Evolutionary conservation across 495 filamentous ascomycete species (phyloP), one percentile per base, ranked within the genome.

Genomic region (Lophiostoma macrostomum): DNA sequence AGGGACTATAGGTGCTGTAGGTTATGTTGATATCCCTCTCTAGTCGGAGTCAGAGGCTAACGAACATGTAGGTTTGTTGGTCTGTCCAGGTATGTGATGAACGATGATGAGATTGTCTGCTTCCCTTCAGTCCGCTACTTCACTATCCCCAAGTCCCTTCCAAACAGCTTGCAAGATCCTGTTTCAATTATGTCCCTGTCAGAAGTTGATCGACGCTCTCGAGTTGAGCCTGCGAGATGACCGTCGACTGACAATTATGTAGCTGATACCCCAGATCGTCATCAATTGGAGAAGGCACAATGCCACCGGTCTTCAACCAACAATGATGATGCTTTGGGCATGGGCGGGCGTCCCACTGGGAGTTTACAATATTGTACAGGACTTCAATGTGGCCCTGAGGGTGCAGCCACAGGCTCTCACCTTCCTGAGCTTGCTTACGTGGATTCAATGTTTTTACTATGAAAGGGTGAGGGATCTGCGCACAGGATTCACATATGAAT

Each of bases 291-390:
- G 75, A 16, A 66, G 81, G 19, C 78, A 84, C 51, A 67, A 80
- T 66, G 80, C 80, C 0, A 71, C 68, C 28, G 80, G 82, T 10
- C 64, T 86, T 0, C 81, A 83, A 44, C 71, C 73, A 0, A 76
- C 79, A 4, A 84, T 86, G 81, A 84, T 85, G 81, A 69, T 84
- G 14, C 67, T 83, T 14, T 86, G 82, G 82, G 82, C 82, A 4
- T 73, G 68, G 30, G 81, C 82, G 1, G 81, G 82, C 0, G 76
- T 84, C 5, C 79, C 82, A 7, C 74, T 86, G 0, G 82, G 82
- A 2, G 80, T 82, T 4, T 85, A 83, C 63, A 85, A 84, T 56
- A 80, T 85, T 37, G 74, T 80, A 3, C 65, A 74, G 47, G 64
- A 78, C 11, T 82, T 82, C 68, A 84, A 84, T 58, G 61, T 83